A percentile compares a stretch with the other conserved stretches of the same genome.
phyloP scores from a whole-genome alignment of 805 yeast genomes.

The Kazachstania bromeliacearum region DNA sequence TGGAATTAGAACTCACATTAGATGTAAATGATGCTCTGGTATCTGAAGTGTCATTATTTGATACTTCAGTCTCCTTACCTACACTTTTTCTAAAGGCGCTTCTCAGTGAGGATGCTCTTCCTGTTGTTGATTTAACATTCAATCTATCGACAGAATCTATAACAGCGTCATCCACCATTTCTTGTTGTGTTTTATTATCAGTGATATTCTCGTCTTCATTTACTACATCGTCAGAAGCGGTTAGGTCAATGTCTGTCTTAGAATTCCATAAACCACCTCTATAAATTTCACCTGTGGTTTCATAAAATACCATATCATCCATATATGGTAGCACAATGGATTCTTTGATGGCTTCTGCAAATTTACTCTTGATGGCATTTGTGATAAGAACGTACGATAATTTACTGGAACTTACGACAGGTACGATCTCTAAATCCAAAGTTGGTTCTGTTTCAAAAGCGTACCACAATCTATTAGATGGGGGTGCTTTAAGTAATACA shows the following conservation, averaged over 20 bases:
- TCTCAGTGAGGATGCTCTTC: too few relatives aligned
- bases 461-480: slow-evolving; percentile 87
- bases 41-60: too few relatives aligned
- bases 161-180: too few relatives aligned
- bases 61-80: too few relatives aligned
- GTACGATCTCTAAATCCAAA: slow-evolving; percentile 70
- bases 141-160: too few relatives aligned
- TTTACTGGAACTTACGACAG: slow-evolving; percentile 80
- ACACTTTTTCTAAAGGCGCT: too few relatives aligned
- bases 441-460: slow-evolving; percentile 73
- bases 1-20: too few relatives aligned
- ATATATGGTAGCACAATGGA: slow-evolving; percentile 76
- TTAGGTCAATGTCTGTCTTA: slow-evolving; percentile 1
- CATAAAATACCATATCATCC: slow-evolving; percentile 75
- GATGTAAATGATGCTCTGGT: too few relatives aligned
- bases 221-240: background rate
- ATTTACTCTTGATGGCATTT: slow-evolving; percentile 64
- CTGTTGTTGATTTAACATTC: too few relatives aligned
- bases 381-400: slow-evolving; percentile 72
- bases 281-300: slow-evolving; percentile 58
- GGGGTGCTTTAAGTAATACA: slow-evolving; percentile 74
- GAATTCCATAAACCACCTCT: slow-evolving; percentile 88
- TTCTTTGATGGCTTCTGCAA: slow-evolving; percentile 70
- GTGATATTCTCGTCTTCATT: too few relatives aligned
- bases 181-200: too few relatives aligned